Base-by-base conservation (phyloP, 371 early-diverging fungal genomes). In the Mucor irregularis region DNA sequence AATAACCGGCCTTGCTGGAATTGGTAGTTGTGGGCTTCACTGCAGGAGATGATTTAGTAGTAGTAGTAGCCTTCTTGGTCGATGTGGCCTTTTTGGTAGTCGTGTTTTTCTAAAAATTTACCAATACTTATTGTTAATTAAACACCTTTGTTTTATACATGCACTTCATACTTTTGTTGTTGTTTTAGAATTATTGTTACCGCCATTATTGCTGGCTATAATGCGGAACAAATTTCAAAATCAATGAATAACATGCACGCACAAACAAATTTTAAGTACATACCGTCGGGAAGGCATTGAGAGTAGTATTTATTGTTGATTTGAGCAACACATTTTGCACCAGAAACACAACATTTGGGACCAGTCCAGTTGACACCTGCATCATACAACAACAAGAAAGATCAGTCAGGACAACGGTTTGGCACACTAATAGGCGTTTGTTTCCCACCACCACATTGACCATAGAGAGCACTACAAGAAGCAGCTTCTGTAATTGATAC, bases 361-460 rank as follows among this genome's bases (percentile, higher is more conserved):
- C 74, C 74, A 48, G 49, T 61, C 53, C 58, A 74, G 19, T 26
- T 28, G 13, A 49, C 45, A 31, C 73, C 73, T 71, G 50, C 25
- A 34, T 16, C 26, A 24, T 9, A 11, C 6, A 16, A n/a, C 24
- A 29, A 49, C 44, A 51, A 46, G 22, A 7, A 0, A 42, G 21
- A 49, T n/a, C 8, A 11, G 3, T n/a, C n/a, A n/a, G n/a, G n/a
- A n/a, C n/a, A n/a, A n/a, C n/a, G n/a, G n/a, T n/a, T n/a, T n/a
- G n/a, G n/a, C n/a, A n/a, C n/a, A n/a, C n/a, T n/a, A n/a, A n/a
- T n/a, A n/a, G 34, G 9, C 45, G 13, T 37, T 19, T 16, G 25
- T 33, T 31, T 19, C 35, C 35, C 64, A 65, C 72, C 72, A 16
- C 72, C 72, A 49, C 72, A 72, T 63, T 72, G 73, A 4, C 48